Percentiles rank a stretch among this genome's conserved stretches.
Conservation (phyloP, 805 yeast species). For the Kluyveromyces lactis region DNA sequence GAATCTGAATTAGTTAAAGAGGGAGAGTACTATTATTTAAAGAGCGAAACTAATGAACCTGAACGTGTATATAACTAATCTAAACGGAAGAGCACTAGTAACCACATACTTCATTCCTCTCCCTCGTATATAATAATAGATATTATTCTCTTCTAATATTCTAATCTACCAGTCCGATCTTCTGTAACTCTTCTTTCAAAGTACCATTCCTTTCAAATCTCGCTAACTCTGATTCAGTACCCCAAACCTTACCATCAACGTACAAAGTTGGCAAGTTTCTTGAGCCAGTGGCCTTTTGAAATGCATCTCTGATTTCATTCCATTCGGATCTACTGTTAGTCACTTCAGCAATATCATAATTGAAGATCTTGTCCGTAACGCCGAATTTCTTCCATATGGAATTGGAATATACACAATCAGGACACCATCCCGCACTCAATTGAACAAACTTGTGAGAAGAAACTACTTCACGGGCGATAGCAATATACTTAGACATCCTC, state of each 20-base stretch:
- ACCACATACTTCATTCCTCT: no score
- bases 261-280: constrained; percentile 29
- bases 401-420: constrained; percentile 63
- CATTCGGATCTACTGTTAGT: constrained; percentile 17
- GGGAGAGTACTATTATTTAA: constrained; percentile 23
- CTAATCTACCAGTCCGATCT: constrained; percentile 19
- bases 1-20: constrained; percentile 19
- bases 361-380: constrained; percentile 39
- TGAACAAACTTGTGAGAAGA: constrained; percentile 41
- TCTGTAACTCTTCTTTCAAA: constrained; percentile 19
- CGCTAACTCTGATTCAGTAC: constrained; percentile 27
- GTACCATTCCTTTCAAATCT: constrained; percentile 20
- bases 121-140: neutral
- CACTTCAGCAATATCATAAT: constrained; percentile 40
- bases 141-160: neutral
- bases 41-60: neutral
- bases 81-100: no score
- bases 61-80: no score
- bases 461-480: constrained; percentile 41
- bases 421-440: constrained; percentile 71
- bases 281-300: constrained; percentile 24
- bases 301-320: constrained; percentile 27
- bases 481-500: constrained; percentile 18
- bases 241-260: constrained; percentile 28
- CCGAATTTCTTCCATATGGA: constrained; percentile 45